phyloP scores from a whole-genome alignment of 768 basidiomycete genomes.

The Pisolithus orientalis region DNA sequence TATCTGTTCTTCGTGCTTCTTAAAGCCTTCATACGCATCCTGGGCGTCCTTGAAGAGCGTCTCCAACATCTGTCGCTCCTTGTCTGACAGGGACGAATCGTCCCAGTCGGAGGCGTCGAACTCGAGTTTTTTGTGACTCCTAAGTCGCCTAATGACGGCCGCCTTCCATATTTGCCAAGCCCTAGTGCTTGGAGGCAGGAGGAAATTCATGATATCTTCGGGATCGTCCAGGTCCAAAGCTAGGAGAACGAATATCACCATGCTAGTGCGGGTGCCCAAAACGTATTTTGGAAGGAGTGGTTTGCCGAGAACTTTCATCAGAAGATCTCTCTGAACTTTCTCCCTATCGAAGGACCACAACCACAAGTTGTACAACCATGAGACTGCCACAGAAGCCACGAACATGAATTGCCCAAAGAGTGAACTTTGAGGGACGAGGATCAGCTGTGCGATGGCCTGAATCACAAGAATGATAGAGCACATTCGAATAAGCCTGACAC shows the following conservation, averaged over 20 bases:
- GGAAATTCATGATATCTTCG: not conserved
- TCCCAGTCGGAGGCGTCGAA: not conserved
- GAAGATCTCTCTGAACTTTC: constrained; percentile 14
- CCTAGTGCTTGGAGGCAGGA: not conserved
- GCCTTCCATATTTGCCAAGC: constrained; percentile 3
- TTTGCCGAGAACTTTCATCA: not conserved
- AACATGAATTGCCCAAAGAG: constrained; percentile 33
- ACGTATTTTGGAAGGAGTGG: not conserved
- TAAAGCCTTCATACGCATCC: constrained; percentile 1
- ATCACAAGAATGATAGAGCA: constrained; percentile 22
- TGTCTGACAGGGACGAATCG: not conserved
- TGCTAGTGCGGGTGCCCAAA: not conserved
- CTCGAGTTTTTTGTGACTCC: not conserved
- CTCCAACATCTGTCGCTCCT: not conserved
- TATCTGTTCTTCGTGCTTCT: not conserved
- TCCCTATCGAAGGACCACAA: constrained; percentile 27
- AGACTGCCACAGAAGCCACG: constrained; percentile 23
- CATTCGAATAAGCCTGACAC: constrained; percentile 9
- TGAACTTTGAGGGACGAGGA: constrained; percentile 26
- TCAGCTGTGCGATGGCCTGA: constrained; percentile 26
- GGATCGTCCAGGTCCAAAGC: not conserved
- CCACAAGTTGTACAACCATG: constrained; percentile 27
- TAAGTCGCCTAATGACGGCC: not conserved
- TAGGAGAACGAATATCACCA: constrained; percentile 1
- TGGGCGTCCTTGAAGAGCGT: constrained; percentile 1